phyloP scores from a whole-genome alignment of 306 rosid species.

The Rosa lucieae region DNA sequence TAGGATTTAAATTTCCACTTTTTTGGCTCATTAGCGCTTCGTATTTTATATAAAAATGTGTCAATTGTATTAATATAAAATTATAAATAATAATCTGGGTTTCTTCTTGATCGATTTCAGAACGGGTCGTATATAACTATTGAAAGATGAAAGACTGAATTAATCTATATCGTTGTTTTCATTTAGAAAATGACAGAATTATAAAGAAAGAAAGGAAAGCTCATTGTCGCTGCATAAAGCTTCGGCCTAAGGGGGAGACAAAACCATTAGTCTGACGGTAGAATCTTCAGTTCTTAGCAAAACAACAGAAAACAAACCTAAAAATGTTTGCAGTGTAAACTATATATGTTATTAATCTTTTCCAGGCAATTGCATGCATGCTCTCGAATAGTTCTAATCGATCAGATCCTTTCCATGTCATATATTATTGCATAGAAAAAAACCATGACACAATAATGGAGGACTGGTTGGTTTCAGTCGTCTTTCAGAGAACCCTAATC shows the following conservation, averaged over 20 bases:
- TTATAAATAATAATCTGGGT: too few relatives aligned
- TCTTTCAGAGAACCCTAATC: background rate
- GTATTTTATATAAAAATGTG: too few relatives aligned
- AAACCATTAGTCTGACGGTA: conserved; percentile 43
- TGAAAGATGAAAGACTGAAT: conserved; percentile 27
- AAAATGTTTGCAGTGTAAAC: background rate
- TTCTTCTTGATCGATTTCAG: background rate
- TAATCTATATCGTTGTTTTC: conserved; percentile 21
- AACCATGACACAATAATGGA: conserved; percentile 9
- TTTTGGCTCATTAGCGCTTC: too few relatives aligned
- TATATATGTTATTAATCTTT: conserved; percentile 24
- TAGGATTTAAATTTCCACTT: too few relatives aligned
- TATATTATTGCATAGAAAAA: background rate
- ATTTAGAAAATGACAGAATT: conserved; percentile 69
- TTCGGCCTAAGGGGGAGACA: conserved; percentile 55
- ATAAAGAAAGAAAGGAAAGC: conserved; percentile 62
- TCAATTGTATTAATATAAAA: too few relatives aligned
- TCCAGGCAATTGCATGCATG: conserved; percentile 39
- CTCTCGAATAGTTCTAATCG: conserved; percentile 39
- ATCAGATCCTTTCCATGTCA: conserved; percentile 49
- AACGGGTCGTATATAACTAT: background rate
- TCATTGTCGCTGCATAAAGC: conserved; percentile 72
- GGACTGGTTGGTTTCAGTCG: background rate
- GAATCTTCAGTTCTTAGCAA: conserved; percentile 78
- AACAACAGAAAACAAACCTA: conserved; percentile 46